phyloP scores from a whole-genome alignment of 495 filamentous ascomycete genomes.

The Penicillium desertorum region DNA sequence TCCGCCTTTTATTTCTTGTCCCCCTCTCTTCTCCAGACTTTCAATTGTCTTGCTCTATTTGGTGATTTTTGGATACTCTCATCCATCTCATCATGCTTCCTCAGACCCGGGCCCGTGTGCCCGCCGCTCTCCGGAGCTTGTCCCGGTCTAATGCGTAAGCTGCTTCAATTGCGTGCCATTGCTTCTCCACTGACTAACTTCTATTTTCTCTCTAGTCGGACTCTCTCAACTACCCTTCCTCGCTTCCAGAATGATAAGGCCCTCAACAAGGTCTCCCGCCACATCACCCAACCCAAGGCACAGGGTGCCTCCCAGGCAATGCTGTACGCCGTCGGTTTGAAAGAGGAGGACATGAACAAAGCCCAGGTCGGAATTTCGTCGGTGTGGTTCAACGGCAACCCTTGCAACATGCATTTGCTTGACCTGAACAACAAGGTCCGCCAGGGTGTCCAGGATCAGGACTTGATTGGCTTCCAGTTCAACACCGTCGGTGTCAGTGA shows the following conservation, averaged over 20 bases:
- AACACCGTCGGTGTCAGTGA: slow-evolving; percentile 94
- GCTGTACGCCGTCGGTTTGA: slow-evolving; percentile 92
- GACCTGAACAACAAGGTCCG: slow-evolving; percentile 80
- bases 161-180: slow-evolving; percentile 5
- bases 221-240: slow-evolving; percentile 49
- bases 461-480: slow-evolving; percentile 85
- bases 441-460: slow-evolving; percentile 79
- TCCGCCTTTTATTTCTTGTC: slow-evolving; percentile 25
- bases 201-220: slow-evolving; percentile 35
- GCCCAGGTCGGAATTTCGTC: slow-evolving; percentile 97
- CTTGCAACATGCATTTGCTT: slow-evolving; percentile 98
- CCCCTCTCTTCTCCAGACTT: slow-evolving; percentile 20
- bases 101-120: slow-evolving; percentile 43
- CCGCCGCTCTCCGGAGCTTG: slow-evolving; percentile 44
- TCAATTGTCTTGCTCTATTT: slow-evolving; percentile 12
- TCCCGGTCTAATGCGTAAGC: slow-evolving; percentile 28
- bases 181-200: slow-evolving; percentile 15
- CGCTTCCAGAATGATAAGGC: slow-evolving; percentile 40
- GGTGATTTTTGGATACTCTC: slow-evolving; percentile 17
- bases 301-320: slow-evolving; percentile 99
- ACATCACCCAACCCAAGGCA: slow-evolving; percentile 92
- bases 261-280: slow-evolving; percentile 78
- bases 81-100: slow-evolving; percentile 39
- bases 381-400: slow-evolving; percentile 85
- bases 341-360: slow-evolving; percentile 82